A percentile compares a stretch with the other conserved stretches of the same genome.
phyloP scores from a whole-genome alignment of 2,329 filamentous ascomycete genomes.

The Orbilia quercus region DNA sequence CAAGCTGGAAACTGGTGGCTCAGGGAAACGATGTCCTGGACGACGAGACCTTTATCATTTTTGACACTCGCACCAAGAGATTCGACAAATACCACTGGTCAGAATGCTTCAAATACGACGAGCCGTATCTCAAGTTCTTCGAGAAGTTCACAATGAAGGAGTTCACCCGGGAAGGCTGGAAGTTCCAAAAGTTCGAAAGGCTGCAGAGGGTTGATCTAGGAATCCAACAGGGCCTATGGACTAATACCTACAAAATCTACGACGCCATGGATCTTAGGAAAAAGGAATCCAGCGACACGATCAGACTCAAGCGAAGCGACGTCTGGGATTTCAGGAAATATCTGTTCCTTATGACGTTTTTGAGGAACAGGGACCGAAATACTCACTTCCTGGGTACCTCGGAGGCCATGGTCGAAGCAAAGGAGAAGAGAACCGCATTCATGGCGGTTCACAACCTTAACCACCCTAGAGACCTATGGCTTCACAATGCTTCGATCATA shows the following conservation, averaged over 20 bases:
- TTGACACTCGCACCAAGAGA: slow-evolving; percentile 58
- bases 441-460: slow-evolving; percentile 59
- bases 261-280: slow-evolving; percentile 42
- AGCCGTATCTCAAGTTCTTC: slow-evolving; percentile 60
- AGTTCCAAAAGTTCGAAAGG: slow-evolving; percentile 59
- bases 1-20: slow-evolving; percentile 39
- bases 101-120: slow-evolving; percentile 60
- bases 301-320: slow-evolving; percentile 57
- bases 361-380: slow-evolving; percentile 59
- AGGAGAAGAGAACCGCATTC: slow-evolving; percentile 58
- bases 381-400: slow-evolving; percentile 59
- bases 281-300: slow-evolving; percentile 32
- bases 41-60: slow-evolving; percentile 59
- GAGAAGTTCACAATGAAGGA: slow-evolving; percentile 60
- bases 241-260: slow-evolving; percentile 49
- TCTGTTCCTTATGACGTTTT: slow-evolving; percentile 60
- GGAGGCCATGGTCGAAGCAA: slow-evolving; percentile 59
- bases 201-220: slow-evolving; percentile 59
- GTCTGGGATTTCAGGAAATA: slow-evolving; percentile 60
- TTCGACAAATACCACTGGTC: slow-evolving; percentile 60
- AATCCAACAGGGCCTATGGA: slow-evolving; percentile 58
- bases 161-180: slow-evolving; percentile 58
- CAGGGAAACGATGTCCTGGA: slow-evolving; percentile 56
- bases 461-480: slow-evolving; percentile 60
- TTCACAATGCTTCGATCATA: slow-evolving; percentile 58